phyloP scores from a whole-genome alignment of 2,329 filamentous ascomycete genomes.

The Arthrobotrys conoides region DNA sequence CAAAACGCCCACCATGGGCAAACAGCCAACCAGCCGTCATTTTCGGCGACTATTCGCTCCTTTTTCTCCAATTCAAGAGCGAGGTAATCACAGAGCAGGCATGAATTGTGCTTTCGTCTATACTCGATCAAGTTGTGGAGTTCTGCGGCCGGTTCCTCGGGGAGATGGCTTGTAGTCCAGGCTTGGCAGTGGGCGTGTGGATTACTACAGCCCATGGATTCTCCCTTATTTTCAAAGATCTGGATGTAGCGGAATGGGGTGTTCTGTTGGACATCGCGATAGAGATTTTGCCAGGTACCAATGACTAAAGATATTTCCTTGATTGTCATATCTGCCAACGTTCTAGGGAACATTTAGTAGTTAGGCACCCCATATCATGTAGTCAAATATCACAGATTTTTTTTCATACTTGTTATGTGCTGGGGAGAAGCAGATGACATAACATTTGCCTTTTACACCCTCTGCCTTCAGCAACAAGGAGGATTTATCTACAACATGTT shows the following conservation, averaged over 20 bases:
- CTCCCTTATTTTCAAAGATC: slow-evolving; percentile 99
- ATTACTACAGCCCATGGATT: slow-evolving; percentile 98
- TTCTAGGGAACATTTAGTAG: slow-evolving; percentile 67
- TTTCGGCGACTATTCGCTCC: slow-evolving; percentile 90
- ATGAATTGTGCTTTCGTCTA: slow-evolving; percentile 76
- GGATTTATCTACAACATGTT: slow-evolving; percentile 67
- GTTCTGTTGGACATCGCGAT: slow-evolving; percentile 79
- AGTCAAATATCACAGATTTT: background rate
- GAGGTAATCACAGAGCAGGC: slow-evolving; percentile 89
- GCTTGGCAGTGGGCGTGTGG: slow-evolving; percentile 97
- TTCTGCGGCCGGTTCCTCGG: slow-evolving; percentile 88
- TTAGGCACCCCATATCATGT: slow-evolving; percentile 11
- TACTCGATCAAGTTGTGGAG: slow-evolving; percentile 84
- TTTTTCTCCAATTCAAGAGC: slow-evolving; percentile 83
- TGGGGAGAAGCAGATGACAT: slow-evolving; percentile 93
- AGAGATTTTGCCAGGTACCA: slow-evolving; percentile 91
- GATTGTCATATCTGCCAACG: slow-evolving; percentile 87
- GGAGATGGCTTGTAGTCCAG: slow-evolving; percentile 92
- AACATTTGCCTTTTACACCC: slow-evolving; percentile 93
- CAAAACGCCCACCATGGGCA: slow-evolving; percentile 98
- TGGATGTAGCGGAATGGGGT: slow-evolving; percentile 96
- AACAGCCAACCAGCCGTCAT: slow-evolving; percentile 84
- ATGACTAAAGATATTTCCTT: slow-evolving; percentile 84
- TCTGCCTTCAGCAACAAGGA: slow-evolving; percentile 84
- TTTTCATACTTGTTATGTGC: slow-evolving; percentile 78